Evolutionary conservation across 352 stramenopile species (phyloP), one percentile per base, ranked within the genome.

Genomic region (Pythium utonaiense): DNA sequence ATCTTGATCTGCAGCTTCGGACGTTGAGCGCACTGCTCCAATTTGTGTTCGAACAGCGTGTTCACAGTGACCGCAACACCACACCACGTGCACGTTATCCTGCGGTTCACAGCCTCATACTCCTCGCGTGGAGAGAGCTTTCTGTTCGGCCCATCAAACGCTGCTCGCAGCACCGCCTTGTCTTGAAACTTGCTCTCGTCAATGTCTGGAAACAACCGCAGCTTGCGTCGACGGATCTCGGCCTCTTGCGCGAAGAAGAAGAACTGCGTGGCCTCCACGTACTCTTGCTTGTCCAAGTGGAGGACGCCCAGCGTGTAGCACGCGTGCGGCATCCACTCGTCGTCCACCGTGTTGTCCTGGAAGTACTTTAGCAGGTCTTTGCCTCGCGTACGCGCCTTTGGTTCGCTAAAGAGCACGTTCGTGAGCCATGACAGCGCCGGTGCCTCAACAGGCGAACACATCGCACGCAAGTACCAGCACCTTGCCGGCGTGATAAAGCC

Each of bases 311-410:
- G 24, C 53, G 40, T 52, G 27, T 60, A 52, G 13, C 49, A 36
- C 53, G 53, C 38, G 7, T 60, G 53, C 5, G 53, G 27, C n/a
- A 60, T 53, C 53, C 53, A 60, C 28, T 53, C 36, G 14, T 21
- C 40, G 41, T 60, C 41, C 13, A 60, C 19, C 0, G 53, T 44
- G 28, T 60, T 53, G 6, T 40, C 27, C 7, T 28, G 28, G 10
- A 53, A 31, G 41, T 53, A 60, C 27, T 34, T 33, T n/a, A 24
- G 24, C 19, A 60, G 22, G 3, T 44, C 41, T 14, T 17, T 44
- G 36, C 36, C 36, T 44, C 36, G 36, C 3, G 5, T 22, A 16
- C 41, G 22, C 31, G n/a, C 9, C 45, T 60, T 16, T 53, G 40
- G 28, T 30, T 33, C 19, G 12, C 28, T 14, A 19, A 42, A 19